Conservation (phyloP, 495 filamentous ascomycete species). For the Bryoglossum gracile region DNA sequence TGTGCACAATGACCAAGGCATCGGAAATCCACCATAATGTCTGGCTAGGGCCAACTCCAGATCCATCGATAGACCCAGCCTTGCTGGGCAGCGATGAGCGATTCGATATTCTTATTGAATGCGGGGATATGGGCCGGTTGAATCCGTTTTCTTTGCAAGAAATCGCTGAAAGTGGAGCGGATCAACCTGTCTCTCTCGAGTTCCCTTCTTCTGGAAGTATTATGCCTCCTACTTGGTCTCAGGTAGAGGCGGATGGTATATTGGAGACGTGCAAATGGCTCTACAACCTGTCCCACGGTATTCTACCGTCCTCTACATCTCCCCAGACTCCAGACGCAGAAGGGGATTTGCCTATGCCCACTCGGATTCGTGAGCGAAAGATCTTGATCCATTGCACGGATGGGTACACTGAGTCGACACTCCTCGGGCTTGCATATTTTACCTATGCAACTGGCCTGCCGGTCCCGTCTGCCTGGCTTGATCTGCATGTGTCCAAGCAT, state of each 20-base stretch:
- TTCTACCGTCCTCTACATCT: slow-evolving; percentile 33
- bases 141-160: slow-evolving; percentile 47
- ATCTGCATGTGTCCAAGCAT: slow-evolving; percentile 68
- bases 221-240: slow-evolving; percentile 70
- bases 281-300: slow-evolving; percentile 63
- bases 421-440: slow-evolving; percentile 81
- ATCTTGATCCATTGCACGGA: slow-evolving; percentile 90
- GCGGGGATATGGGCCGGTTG: slow-evolving; percentile 69
- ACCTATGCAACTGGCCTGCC: slow-evolving; percentile 82
- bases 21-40: slow-evolving; percentile 85
- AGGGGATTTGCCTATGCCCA: slow-evolving; percentile 42
- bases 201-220: slow-evolving; percentile 93
- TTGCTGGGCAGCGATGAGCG: slow-evolving; percentile 31
- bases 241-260: slow-evolving; percentile 72
- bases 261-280: slow-evolving; percentile 86
- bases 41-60: slow-evolving; percentile 84
- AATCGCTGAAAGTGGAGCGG: slow-evolving; percentile 29
- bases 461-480: slow-evolving; percentile 77
- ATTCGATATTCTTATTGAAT: slow-evolving; percentile 77
- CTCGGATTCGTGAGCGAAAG: slow-evolving; percentile 35
- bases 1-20: slow-evolving; percentile 85
- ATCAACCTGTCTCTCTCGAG: slow-evolving; percentile 50
- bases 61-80: slow-evolving; percentile 37
- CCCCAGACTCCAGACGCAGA: slow-evolving; percentile 40
- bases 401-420: slow-evolving; percentile 89